Conservation (phyloP, 768 basidiomycete genomes). For the Tylopilus rubrobrunneus region DNA sequence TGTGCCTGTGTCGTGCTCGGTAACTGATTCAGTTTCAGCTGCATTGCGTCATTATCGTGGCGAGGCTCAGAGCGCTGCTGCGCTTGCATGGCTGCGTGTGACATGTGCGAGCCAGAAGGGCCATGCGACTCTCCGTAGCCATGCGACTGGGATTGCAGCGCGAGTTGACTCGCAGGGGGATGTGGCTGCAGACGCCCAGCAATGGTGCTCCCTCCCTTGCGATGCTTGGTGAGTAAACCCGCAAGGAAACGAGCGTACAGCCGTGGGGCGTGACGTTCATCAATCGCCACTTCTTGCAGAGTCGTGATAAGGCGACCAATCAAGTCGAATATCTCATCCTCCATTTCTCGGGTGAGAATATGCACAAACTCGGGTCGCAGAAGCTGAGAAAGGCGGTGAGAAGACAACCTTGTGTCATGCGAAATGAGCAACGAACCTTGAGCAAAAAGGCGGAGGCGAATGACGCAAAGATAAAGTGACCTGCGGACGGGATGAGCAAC, state of each 20-base stretch:
- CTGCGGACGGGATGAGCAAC: constrained; percentile 28
- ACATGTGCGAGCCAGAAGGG: constrained; percentile 26
- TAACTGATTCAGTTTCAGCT: constrained; percentile 19
- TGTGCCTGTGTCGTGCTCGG: neutral
- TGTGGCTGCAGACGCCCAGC: constrained; percentile 51
- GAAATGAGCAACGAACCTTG: constrained; percentile 45
- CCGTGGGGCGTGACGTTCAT: constrained; percentile 77
- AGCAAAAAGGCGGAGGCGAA: constrained; percentile 83
- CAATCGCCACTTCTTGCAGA: constrained; percentile 70
- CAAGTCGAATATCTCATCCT: constrained; percentile 66
- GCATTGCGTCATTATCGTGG: constrained; percentile 30
- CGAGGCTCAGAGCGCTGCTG: constrained; percentile 14
- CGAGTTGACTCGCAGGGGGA: constrained; percentile 41
- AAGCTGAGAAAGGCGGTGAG: constrained; percentile 38
- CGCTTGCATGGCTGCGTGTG: constrained; percentile 15
- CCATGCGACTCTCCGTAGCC: constrained; percentile 4
- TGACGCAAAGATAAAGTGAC: constrained; percentile 73
- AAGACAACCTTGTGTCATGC: neutral
- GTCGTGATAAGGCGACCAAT: constrained; percentile 72
- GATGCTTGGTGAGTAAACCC: constrained; percentile 63
- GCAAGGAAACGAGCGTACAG: constrained; percentile 79
- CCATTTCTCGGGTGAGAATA: constrained; percentile 53
- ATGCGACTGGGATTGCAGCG: constrained; percentile 8
- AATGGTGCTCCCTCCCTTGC: constrained; percentile 58
- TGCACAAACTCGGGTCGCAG: constrained; percentile 71